Evolutionary conservation across 306 rosid species (phyloP).

Genomic region (Quercus suber): DNA sequence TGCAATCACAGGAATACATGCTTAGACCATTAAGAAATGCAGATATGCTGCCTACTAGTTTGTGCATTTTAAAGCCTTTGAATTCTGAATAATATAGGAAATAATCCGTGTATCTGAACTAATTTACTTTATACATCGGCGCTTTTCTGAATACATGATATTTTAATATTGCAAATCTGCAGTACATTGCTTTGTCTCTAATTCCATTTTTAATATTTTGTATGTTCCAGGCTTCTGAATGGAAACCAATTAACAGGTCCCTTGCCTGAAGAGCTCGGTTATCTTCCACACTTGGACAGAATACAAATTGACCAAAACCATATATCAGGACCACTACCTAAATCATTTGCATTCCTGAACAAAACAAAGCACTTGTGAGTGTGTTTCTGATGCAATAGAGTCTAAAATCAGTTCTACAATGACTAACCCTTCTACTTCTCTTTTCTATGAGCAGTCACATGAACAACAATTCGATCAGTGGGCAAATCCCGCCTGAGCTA

Average conservation of each 20-base stretch:
- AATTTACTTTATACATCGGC: conserved; percentile 3
- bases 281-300: conserved; percentile 57
- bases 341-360: conserved; percentile 64
- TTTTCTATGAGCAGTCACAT: conserved; percentile 72
- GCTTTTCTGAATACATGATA: background rate
- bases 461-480: conserved; percentile 96
- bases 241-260: conserved; percentile 75
- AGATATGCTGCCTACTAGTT: background rate
- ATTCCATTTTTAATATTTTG: background rate
- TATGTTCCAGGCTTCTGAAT: conserved; percentile 65
- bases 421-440: conserved; percentile 1
- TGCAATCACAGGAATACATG: background rate
- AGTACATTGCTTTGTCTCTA: conserved; percentile 1
- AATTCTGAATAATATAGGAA: background rate
- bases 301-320: conserved; percentile 78
- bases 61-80: background rate
- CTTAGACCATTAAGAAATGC: background rate
- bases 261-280: conserved; percentile 83
- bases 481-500: conserved; percentile 73
- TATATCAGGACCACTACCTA: conserved; percentile 70
- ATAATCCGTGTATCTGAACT: background rate
- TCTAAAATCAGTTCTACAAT: conserved; percentile 6
- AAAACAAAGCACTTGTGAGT: conserved; percentile 76
- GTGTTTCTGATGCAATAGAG: conserved; percentile 22
- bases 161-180: background rate